Percentiles rank a stretch among this genome's conserved stretches.
Conservation (phyloP, 2,329 filamentous ascomycete genomes). For the Plenodomus tracheiphilus region DNA sequence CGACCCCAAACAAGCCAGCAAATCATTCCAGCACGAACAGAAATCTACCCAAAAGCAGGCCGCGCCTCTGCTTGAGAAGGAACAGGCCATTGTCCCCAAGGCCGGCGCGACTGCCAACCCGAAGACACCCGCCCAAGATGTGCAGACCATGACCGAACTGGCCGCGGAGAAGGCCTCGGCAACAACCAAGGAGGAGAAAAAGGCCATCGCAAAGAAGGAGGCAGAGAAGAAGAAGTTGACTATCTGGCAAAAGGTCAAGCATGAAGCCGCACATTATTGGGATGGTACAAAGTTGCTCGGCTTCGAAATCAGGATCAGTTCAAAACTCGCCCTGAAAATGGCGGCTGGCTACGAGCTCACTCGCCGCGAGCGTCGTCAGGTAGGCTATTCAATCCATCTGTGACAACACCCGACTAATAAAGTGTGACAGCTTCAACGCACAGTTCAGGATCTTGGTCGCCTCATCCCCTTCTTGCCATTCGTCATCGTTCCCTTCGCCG, state of each 20-base stretch:
- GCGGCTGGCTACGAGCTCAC: slow-evolving; percentile 95
- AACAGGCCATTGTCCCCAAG: slow-evolving; percentile 40
- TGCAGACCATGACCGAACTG: slow-evolving; percentile 62
- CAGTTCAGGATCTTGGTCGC: slow-evolving; percentile 89
- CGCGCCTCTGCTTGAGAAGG: slow-evolving; percentile 25
- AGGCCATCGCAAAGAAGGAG: slow-evolving; percentile 63
- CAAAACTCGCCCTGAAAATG: slow-evolving; percentile 92
- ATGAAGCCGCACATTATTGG: slow-evolving; percentile 94
- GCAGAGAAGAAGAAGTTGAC: slow-evolving; percentile 81
- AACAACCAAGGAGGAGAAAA: slow-evolving; percentile 57
- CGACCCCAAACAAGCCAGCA: slow-evolving; percentile 87
- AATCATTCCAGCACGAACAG: slow-evolving; percentile 69
- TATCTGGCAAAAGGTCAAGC: slow-evolving; percentile 89
- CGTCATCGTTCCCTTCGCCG: slow-evolving; percentile 93
- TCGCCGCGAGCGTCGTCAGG: slow-evolving; percentile 86
- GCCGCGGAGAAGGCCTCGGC: slow-evolving; percentile 61
- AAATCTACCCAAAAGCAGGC: slow-evolving; percentile 34
- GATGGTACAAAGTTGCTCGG: slow-evolving; percentile 95
- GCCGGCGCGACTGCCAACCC: slow-evolving; percentile 49
- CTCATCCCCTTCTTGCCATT: slow-evolving; percentile 96
- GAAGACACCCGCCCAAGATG: slow-evolving; percentile 53
- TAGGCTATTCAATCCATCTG: slow-evolving; percentile 27
- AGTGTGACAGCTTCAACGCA: slow-evolving; percentile 69
- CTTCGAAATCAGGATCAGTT: slow-evolving; percentile 91
- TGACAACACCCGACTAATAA: slow-evolving; percentile 10